Evolutionary conservation across 2,329 filamentous ascomycete genomes (phyloP), one percentile per base, ranked within the genome.

Genomic region (Drechslera avenae): DNA sequence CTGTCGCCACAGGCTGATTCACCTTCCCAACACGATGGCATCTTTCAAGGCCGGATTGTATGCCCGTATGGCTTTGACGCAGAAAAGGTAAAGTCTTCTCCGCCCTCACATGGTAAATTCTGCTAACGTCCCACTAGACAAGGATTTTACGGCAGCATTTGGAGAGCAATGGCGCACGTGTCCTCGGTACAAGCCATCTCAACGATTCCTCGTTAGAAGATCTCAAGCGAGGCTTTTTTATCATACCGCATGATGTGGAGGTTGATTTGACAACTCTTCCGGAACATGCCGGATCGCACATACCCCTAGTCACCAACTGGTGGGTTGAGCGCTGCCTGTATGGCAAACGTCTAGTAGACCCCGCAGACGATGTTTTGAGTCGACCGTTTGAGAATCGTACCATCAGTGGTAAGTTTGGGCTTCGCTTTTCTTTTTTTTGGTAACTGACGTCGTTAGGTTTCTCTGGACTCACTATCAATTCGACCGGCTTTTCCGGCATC

Each of bases 271-370:
- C 71, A 26, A 52, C 61, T 33, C 59, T 73, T 40, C 68, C 74
- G 57, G 64, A 64, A 40, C 54, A 59, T 17, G 73, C 76, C 56
- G 76, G 61, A 43, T 45, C 53, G 42, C 39, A 47, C 36, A 43
- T 71, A 34, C 59, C 45, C 44, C 45, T 79, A 46, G 86, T 96
- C 26, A 97, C 91, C 9, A 91, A 96, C 68, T 95, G 94, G 81
- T 99, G 93, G 83, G 81, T 99, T 44, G 94, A 99, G 75, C 85
- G 86, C 39, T 97, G 93, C 69, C 78, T 99, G 32, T 86, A 92
- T 68, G 84, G 84, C 57, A 94, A 90, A 72, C 77, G 76, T 19
- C 83, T 93, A 61, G 79, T 90, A 39, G 78, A 88, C 23, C 90
- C 91, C 4, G 76, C 79, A 43, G 79, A 83, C 4, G 86, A 94